These are phyloP conservation scores for Tolypocladium guangdongense DNA, from an alignment of 2,329 filamentous ascomycete species.

Conservation along the genomic window DNA sequence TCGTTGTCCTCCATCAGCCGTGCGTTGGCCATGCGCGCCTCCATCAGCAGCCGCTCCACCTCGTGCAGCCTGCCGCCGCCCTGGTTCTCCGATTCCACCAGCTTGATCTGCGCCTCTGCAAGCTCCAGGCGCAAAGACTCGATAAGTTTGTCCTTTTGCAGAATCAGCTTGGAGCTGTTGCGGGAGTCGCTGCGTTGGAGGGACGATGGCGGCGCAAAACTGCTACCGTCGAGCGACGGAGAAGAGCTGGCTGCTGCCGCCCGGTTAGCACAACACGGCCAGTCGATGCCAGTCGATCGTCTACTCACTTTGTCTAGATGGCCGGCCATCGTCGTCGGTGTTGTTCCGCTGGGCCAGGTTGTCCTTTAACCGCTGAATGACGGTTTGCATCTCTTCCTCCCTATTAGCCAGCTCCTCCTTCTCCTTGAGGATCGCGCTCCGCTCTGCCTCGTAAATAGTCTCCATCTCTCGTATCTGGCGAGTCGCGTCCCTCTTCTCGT, in stretches of 20 bases:
- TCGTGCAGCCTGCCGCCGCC: slow-evolving; percentile 80
- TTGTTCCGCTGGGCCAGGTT: slow-evolving; percentile 65
- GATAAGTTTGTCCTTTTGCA: slow-evolving; percentile 95
- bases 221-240: slow-evolving; percentile 60
- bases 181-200: slow-evolving; percentile 79
- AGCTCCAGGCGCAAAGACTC: slow-evolving; percentile 85
- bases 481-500: slow-evolving; percentile 73
- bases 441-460: slow-evolving; percentile 82
- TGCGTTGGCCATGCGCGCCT: slow-evolving; percentile 91
- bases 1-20: slow-evolving; percentile 97
- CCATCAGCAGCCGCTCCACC: slow-evolving; percentile 81
- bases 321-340: slow-evolving; percentile 44
- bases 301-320: slow-evolving; percentile 46
- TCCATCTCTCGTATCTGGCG: slow-evolving; percentile 86
- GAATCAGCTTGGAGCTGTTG: slow-evolving; percentile 78
- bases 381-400: slow-evolving; percentile 82
- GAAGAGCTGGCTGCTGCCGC: slow-evolving; percentile 39
- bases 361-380: slow-evolving; percentile 88
- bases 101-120: slow-evolving; percentile 88
- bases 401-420: slow-evolving; percentile 77
- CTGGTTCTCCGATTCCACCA: slow-evolving; percentile 87
- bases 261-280: slow-evolving; percentile 8
- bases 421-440: slow-evolving; percentile 77
- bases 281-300: neutral
- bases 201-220: slow-evolving; percentile 79